Evolutionary conservation across 306 rosid genomes (phyloP).

Genomic region (Nissolia schottii): DNA sequence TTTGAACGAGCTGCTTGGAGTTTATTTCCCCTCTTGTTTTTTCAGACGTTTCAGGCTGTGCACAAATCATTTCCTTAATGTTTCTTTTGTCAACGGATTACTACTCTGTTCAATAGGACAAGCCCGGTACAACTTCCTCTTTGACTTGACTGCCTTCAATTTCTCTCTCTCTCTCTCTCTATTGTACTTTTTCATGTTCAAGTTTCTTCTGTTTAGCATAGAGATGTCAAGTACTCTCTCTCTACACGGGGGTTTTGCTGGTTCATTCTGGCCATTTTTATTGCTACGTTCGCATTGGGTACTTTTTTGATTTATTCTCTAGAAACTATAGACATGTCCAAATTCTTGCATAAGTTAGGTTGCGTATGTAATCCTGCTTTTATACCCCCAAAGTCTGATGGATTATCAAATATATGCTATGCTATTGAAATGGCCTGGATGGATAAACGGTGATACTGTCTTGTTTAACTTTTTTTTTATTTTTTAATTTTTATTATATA

Average conservation of each 20-base stretch:
- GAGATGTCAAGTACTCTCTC: constrained; percentile 81
- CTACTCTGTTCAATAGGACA: background rate
- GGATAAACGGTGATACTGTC: background rate
- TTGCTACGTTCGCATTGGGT: constrained; percentile 68
- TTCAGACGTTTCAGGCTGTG: background rate
- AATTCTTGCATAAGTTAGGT: background rate
- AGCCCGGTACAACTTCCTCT: background rate
- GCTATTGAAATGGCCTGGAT: background rate
- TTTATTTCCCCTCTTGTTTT: background rate
- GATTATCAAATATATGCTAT: background rate
- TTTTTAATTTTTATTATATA: too few species aligned
- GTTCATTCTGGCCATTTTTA: constrained; percentile 93
- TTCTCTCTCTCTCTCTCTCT: background rate
- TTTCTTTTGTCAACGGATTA: background rate
- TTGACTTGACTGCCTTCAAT: background rate
- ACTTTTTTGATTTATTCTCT: background rate
- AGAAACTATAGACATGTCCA: background rate
- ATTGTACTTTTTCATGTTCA: background rate
- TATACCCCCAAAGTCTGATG: background rate
- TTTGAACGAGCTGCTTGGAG: background rate
- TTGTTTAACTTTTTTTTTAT: background rate
- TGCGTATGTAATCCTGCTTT: background rate
- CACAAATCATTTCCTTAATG: background rate
- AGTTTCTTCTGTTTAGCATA: constrained; percentile 31
- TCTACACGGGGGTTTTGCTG: constrained; percentile 92